A percentile compares a stretch with the other conserved stretches of the same genome.
Conservation (phyloP, 805 yeast species). For the Wickerhamomyces mucosus region DNA sequence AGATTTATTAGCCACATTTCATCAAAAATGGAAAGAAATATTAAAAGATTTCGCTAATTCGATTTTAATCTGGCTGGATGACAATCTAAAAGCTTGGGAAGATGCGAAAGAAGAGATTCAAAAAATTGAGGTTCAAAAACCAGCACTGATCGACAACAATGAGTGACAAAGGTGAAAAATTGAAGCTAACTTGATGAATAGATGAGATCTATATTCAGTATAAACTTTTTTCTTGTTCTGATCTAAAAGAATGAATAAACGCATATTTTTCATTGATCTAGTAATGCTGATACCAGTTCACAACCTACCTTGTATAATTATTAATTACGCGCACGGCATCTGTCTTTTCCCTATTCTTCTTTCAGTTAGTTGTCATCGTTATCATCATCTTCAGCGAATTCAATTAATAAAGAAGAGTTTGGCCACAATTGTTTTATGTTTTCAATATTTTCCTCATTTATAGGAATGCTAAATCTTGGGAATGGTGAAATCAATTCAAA, state of each 20-base stretch:
- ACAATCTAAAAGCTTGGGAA: slow-evolving; percentile 30
- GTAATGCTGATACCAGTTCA: too few relatives aligned
- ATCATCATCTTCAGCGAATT: slow-evolving; percentile 25
- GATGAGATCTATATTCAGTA: too few relatives aligned
- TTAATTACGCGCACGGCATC: too few relatives aligned
- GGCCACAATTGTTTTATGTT: slow-evolving; percentile 51
- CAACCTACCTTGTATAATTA: too few relatives aligned
- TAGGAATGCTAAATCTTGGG: slow-evolving; percentile 44
- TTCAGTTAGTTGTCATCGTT: too few relatives aligned
- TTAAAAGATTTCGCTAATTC: slow-evolving; percentile 24
- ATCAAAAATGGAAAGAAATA: slow-evolving; percentile 21
- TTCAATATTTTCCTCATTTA: slow-evolving; percentile 14
- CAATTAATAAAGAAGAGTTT: slow-evolving; percentile 56
- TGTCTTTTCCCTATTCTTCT: too few relatives aligned
- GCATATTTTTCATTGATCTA: too few relatives aligned
- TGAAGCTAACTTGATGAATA: too few relatives aligned
- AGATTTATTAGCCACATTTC: slow-evolving; percentile 19
- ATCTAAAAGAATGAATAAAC: too few relatives aligned
- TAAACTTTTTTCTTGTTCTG: too few relatives aligned
- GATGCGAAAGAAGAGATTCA: slow-evolving; percentile 23
- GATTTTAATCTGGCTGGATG: slow-evolving; percentile 27
- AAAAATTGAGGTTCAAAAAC: slow-evolving; percentile 5
- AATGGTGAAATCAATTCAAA: slow-evolving; percentile 55
- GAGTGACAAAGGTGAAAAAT: too few relatives aligned
- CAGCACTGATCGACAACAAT: too few relatives aligned